phyloP scores from a whole-genome alignment of 78 protist species.

The Guillardia theta region DNA sequence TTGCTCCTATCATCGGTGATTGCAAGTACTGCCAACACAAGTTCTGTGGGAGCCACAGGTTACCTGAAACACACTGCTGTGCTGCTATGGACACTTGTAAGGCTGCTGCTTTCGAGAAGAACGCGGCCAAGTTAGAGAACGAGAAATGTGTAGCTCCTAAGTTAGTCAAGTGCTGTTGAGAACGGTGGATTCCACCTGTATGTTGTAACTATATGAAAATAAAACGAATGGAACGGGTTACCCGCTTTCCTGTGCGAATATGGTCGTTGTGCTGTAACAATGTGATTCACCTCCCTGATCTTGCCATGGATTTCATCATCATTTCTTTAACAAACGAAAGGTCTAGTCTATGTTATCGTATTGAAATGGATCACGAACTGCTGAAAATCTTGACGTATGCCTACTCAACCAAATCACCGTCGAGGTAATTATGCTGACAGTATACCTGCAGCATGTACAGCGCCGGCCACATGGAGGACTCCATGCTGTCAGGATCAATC shows the following conservation, averaged over 20 bases:
- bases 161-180: neutral
- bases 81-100: neutral
- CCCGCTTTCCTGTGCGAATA: no score
- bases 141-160: slow-evolving; percentile 19
- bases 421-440: neutral
- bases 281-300: no score
- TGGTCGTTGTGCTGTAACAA: no score
- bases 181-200: no score
- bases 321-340: neutral
- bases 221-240: no score
- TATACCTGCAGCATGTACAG: slow-evolving; percentile 19
- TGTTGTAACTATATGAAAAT: no score
- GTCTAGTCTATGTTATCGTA: neutral
- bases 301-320: no score
- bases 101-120: neutral
- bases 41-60: neutral
- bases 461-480: neutral
- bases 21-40: slow-evolving; percentile 5
- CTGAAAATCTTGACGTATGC: neutral
- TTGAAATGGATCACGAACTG: neutral
- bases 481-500: neutral
- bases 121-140: neutral
- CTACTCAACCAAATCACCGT: neutral
- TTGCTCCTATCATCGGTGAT: neutral
- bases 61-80: slow-evolving; percentile 10